phyloP scores from a whole-genome alignment of 495 filamentous ascomycete species.

The Rusavskia elegans region DNA sequence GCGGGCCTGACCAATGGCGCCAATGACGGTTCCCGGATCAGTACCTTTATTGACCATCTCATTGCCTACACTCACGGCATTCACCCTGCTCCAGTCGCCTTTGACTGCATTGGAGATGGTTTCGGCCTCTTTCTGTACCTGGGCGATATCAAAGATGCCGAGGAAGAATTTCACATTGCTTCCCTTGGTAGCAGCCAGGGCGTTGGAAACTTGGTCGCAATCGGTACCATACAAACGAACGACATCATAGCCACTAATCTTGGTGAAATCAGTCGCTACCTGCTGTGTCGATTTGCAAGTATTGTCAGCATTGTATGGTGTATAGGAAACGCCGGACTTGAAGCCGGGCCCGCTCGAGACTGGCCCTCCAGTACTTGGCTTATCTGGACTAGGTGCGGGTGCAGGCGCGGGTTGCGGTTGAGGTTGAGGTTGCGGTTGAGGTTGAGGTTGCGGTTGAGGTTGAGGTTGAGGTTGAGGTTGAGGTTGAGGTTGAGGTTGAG shows the following conservation, averaged over 20 bases:
- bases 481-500: background rate
- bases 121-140: slow-evolving; percentile 35
- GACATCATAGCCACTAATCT: slow-evolving; percentile 34
- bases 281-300: slow-evolving; percentile 50
- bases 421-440: background rate
- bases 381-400: background rate
- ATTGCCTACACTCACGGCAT: slow-evolving; percentile 66
- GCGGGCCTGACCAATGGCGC: slow-evolving; percentile 40
- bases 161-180: slow-evolving; percentile 52
- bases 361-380: background rate
- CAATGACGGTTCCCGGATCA: slow-evolving; percentile 33
- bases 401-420: background rate
- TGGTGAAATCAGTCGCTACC: slow-evolving; percentile 45
- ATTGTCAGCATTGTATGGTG: slow-evolving; percentile 50
- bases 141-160: slow-evolving; percentile 50
- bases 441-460: background rate
- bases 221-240: slow-evolving; percentile 72
- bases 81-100: slow-evolving; percentile 45
- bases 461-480: slow-evolving; percentile 3
- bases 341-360: slow-evolving; percentile 13
- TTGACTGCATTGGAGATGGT: slow-evolving; percentile 37
- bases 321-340: slow-evolving; percentile 51
- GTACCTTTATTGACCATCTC: slow-evolving; percentile 54
- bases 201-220: slow-evolving; percentile 51
- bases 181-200: slow-evolving; percentile 39